Evolutionary conservation across 352 stramenopile genomes (phyloP), one percentile per base, ranked within the genome.

Genomic region (Pythium phragmiticola): DNA sequence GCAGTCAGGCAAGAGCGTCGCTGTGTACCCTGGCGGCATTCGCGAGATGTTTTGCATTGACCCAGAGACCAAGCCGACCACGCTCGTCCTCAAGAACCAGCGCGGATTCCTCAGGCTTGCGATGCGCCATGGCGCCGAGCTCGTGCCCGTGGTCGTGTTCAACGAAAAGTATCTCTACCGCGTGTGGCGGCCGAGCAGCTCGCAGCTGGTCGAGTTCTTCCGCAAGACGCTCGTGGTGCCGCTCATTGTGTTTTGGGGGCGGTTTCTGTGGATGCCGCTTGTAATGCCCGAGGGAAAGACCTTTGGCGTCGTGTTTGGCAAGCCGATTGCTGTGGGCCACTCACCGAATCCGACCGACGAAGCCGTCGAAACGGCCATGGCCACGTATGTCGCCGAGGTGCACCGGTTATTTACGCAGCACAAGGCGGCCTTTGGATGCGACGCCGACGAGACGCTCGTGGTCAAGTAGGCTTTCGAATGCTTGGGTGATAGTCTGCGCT

Each of bases 141-240:
- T 92, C 46, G 83, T 92, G 30, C 83, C 83, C 13, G 82, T 70
- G 21, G 87, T 90, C 42, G 83, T 89, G 11, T 92, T 92, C 54
- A 77, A 79, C 51, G 83, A 92, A 65, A 90, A 90, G 66, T 87
- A 72, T 57, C 73, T 90, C 16, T 89, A 88, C 26, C 26, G 26
- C 26, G 26, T 30, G 26, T 30, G 26, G 26, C 26, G 26, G 4
- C 26, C 26, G 26, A 30, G 26, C 26, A 30, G 26, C 26, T 30
- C 26, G 26, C 26, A 1, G 26, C 26, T 30, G 26, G 26, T 30
- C 26, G 26, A 30, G 26, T 30, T 30, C 4, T 30, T 30, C 26
- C 26, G 26, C 26, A 30, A 30, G 26, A 5, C 26, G 26, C 26
- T 30, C 0, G 26, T 30, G 26, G 26, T 30, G 26, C 26, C 26